Conservation (phyloP, 106 monocot species). For the Dendrobium nobile region DNA sequence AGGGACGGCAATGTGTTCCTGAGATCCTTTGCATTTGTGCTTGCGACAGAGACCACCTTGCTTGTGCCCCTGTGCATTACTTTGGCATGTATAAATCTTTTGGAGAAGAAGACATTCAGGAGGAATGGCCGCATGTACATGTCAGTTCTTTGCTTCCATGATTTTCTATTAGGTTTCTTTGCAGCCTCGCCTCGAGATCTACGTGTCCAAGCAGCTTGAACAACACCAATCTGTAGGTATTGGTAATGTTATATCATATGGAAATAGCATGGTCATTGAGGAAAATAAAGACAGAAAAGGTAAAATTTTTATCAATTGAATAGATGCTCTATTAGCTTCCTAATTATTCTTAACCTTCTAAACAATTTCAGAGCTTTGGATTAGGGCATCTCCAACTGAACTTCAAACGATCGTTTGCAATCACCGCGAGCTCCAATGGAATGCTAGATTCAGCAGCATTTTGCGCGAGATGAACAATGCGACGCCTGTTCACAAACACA, state of each 20-base stretch:
- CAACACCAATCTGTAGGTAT: slow-evolving; percentile 20
- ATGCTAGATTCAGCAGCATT: too few species aligned
- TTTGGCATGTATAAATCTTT: slow-evolving; percentile 53
- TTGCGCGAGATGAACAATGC: too few species aligned
- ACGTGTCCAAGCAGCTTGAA: slow-evolving; percentile 50
- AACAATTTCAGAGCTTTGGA: neutral
- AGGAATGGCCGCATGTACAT: slow-evolving; percentile 64
- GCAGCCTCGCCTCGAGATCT: slow-evolving; percentile 39
- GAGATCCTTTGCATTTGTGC: slow-evolving; percentile 54
- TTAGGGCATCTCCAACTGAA: too few species aligned
- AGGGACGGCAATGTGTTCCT: slow-evolving; percentile 55
- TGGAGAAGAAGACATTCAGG: slow-evolving; percentile 65
- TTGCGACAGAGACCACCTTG: slow-evolving; percentile 54
- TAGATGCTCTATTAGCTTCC: too few species aligned
- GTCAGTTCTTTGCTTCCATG: slow-evolving; percentile 58
- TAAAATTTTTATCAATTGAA: neutral
- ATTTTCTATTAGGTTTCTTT: slow-evolving; percentile 51
- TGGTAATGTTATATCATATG: neutral
- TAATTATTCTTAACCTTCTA: too few species aligned
- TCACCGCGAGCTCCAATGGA: too few species aligned
- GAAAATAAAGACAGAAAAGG: too few species aligned
- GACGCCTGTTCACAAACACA: too few species aligned
- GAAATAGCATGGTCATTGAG: neutral
- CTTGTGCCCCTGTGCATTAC: slow-evolving; percentile 57
- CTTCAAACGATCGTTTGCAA: too few species aligned